Base-by-base conservation (phyloP, 1,284 basidiomycete genomes). In the Sphagnurus paluster region DNA sequence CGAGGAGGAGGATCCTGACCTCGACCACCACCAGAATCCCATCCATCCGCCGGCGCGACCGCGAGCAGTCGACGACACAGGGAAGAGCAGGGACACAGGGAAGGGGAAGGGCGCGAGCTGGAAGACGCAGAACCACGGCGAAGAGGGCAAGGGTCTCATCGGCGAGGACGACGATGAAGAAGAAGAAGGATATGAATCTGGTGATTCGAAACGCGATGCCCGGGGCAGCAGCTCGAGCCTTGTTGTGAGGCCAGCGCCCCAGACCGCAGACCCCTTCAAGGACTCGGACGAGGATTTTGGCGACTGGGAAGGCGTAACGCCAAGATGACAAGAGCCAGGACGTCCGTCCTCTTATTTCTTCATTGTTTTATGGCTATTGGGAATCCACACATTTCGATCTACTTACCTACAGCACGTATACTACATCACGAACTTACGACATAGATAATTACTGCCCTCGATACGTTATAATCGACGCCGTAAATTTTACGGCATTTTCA, bases 1-100 rank as follows among this genome's bases (percentile, higher is more conserved):
- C 17, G 50, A 50, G 11, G 52, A 50, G 5, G 56, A 53, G 29
- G 55, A 58, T 13, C 52, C 52, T 14, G 69, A 71, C 46, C 56
- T 65, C 13, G 70, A 71, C 41, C 67, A 70, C 40, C 67, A 69
- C 55, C 66, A 68, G 47, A 59, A 70, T 48, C 65, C 68, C 1
- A 47, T 63, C 5, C 53, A 63, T 46, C 53, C 55, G 16, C 41
- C 42, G 8, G 44, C 50, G 23, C 54, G 36, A 7, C 46, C 39
- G 17, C 44, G 35, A 28, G 47, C 32, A 13, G 37, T 11, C 5
- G 32, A 20, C 41, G 41, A 24, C 14, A 21, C 25, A 9, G 35
- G 10, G 26, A 28, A 30, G 21, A 40, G 19, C n/a, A 49, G 49
- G 19, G 36, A 44, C 8, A 39, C 32, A 28, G 50, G 49, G 2